Conservation (phyloP, 2,329 filamentous ascomycete species). For the Arachnomyces sp. region DNA sequence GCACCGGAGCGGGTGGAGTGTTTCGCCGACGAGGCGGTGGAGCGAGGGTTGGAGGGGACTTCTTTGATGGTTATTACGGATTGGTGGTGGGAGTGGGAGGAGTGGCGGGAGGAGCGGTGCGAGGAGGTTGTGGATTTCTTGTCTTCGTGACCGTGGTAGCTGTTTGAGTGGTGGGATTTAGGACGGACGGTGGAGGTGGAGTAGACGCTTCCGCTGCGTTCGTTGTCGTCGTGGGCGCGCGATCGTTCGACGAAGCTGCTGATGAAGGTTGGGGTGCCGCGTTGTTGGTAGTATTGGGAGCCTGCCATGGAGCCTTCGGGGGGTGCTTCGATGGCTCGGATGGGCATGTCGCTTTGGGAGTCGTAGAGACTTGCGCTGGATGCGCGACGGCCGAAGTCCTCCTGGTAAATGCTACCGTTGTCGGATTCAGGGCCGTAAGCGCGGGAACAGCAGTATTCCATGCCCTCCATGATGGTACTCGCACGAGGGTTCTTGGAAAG, state of each 20-base stretch:
- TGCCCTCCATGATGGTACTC: slow-evolving; percentile 34
- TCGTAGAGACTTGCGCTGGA: slow-evolving; percentile 32
- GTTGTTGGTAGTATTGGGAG: slow-evolving; percentile 11
- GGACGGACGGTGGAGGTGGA: slow-evolving; percentile 29
- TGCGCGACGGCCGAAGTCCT: slow-evolving; percentile 21
- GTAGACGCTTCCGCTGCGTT: slow-evolving; percentile 25
- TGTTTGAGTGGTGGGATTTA: slow-evolving; percentile 20
- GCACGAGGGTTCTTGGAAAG: slow-evolving; percentile 34
- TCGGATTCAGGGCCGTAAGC: not conserved
- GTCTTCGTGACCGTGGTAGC: slow-evolving; percentile 14
- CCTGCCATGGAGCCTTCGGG: slow-evolving; percentile 19
- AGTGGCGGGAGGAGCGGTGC: slow-evolving; percentile 8
- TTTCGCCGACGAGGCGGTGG: slow-evolving; percentile 13
- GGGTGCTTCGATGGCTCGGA: slow-evolving; percentile 34
- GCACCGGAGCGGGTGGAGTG: slow-evolving; percentile 2
- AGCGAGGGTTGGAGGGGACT: slow-evolving; percentile 9
- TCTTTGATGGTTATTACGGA: slow-evolving; percentile 11
- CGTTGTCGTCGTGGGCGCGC: slow-evolving; percentile 17
- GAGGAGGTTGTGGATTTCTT: slow-evolving; percentile 8
- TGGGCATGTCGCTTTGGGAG: slow-evolving; percentile 24
- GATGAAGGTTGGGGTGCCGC: slow-evolving; percentile 32
- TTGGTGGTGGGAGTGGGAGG: slow-evolving; percentile 8
- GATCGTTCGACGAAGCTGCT: slow-evolving; percentile 33
- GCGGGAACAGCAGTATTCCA: slow-evolving; percentile 21
- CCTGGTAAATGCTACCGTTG: not conserved